Evolutionary conservation across 495 filamentous ascomycete genomes (phyloP), one percentile per base, ranked within the genome.

Genomic region (Penicillium bovifimosum): DNA sequence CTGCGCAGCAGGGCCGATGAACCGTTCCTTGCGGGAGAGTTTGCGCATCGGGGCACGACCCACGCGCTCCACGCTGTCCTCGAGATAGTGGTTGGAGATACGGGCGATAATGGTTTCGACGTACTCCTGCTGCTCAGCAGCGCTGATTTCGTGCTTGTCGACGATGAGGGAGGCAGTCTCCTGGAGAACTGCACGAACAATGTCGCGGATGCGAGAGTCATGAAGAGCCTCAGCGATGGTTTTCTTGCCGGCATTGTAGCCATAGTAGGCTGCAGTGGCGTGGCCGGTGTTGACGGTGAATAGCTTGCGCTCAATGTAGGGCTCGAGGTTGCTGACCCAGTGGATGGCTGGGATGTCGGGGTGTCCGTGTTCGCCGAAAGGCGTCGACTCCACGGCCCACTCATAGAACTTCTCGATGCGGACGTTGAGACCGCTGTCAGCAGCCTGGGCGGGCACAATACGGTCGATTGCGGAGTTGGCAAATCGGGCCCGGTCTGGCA

Each of bases 281-380:
- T 98, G 93, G 41, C 90, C 86, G 20, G 93, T 97, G 81, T 98
- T 98, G 78, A 98, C 93, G 14, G 93, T 98, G 79, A 89, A 98
- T 54, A 98, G 84, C 77, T 98, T 98, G 71, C 93, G 91, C 82
- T 98, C 91, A 63, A 97, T 96, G 78, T 90, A 98, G 46, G 93
- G 93, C 64, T 82, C 78, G 20, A 98, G 80, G 76, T 96, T 81
- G 57, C 88, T 84, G 40, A 96, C 95, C 83, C 87, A 95, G 67
- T 92, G 84, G 66, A 98, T 85, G 43, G 91, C 93, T 47, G 91
- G 70, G 67, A 98, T 89, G 32, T 83, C 71, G 2, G 89, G 90
- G 52, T 81, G 81, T 32, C 75, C 76, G 31, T 71, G 65, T 35
- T 79, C 74, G 48, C 80, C 73, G 73, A 96, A 96, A 0, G 90